These are phyloP conservation scores for Penicillium brasilianum DNA, from an alignment of 2,329 filamentous ascomycete genomes.

Conservation along the genomic window DNA sequence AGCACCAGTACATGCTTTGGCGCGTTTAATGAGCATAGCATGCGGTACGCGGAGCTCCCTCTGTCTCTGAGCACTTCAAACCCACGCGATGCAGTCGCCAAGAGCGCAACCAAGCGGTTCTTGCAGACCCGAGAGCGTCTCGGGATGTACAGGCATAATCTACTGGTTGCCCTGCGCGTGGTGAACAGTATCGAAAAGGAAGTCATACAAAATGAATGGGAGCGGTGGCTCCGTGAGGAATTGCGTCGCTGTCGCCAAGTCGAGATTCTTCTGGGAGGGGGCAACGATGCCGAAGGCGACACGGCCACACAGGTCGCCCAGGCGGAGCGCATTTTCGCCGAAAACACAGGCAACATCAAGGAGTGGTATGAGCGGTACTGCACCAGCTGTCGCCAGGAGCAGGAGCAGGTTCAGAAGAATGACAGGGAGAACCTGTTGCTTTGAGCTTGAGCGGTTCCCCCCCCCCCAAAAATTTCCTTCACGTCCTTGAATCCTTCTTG, in stretches of 20 bases:
- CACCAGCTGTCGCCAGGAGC: constrained; percentile 60
- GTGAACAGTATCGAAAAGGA: constrained; percentile 89
- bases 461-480: neutral
- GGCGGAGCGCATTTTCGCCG: constrained; percentile 36
- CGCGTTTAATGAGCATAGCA: constrained; percentile 50
- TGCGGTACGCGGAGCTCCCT: constrained; percentile 39
- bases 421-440: constrained; percentile 29
- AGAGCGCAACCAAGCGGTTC: constrained; percentile 61
- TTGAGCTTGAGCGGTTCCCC: constrained; percentile 10
- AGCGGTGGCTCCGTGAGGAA: constrained; percentile 87
- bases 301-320: constrained; percentile 33
- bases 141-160: constrained; percentile 82
- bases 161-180: constrained; percentile 86
- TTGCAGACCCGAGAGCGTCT: constrained; percentile 81
- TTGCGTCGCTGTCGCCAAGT: constrained; percentile 73
- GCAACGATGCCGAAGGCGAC: constrained; percentile 29
- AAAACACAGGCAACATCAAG: constrained; percentile 53
- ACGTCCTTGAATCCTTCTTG: too few species aligned
- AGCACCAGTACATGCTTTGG: constrained; percentile 48
- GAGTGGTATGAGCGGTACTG: constrained; percentile 67
- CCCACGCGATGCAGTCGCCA: constrained; percentile 37
- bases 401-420: constrained; percentile 35
- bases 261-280: constrained; percentile 51
- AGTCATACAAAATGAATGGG: constrained; percentile 86
- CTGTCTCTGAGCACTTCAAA: constrained; percentile 37